phyloP scores from a whole-genome alignment of 805 yeast genomes.

The Candida nemodendra region DNA sequence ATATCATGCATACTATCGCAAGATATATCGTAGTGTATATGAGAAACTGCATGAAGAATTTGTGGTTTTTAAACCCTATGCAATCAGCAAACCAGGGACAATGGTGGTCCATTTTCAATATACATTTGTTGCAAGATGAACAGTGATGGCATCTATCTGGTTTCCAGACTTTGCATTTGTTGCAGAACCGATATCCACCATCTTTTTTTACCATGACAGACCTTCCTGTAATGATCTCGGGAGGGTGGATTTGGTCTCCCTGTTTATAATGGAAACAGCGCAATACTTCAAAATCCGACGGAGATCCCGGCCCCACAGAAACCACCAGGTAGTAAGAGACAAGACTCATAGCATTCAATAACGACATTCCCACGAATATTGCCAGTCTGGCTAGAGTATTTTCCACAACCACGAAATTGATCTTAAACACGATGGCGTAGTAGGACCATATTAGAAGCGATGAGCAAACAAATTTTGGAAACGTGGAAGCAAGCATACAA shows the following conservation, averaged over 20 bases:
- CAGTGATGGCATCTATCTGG: conserved; percentile 63
- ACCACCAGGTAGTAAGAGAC: conserved; percentile 55
- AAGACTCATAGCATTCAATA: conserved; percentile 38
- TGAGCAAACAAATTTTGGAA: conserved; percentile 51
- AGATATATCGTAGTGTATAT: conserved; percentile 51
- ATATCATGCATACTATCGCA: conserved; percentile 37
- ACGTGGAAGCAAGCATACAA: conserved; percentile 37
- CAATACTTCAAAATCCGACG: conserved; percentile 53
- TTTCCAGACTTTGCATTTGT: conserved; percentile 54
- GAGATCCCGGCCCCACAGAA: conserved; percentile 62
- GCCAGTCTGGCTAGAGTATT: conserved; percentile 13
- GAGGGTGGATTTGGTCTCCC: conserved; percentile 36
- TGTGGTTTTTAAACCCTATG: conserved; percentile 79
- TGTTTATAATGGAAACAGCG: conserved; percentile 15
- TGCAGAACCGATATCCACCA: conserved; percentile 63
- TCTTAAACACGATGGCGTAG: conserved; percentile 35
- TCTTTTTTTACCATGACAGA: conserved; percentile 49
- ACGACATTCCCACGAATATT: conserved; percentile 27
- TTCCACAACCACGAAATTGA: conserved; percentile 25
- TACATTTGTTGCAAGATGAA: conserved; percentile 46
- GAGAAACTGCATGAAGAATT: conserved; percentile 74
- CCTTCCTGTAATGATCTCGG: conserved; percentile 38
- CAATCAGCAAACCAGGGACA: conserved; percentile 93
- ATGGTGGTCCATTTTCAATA: conserved; percentile 57
- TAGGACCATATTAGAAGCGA: conserved; percentile 47